A percentile compares a stretch with the other conserved stretches of the same genome.
These are phyloP conservation scores for Rusavskia elegans DNA, from an alignment of 495 filamentous ascomycete species.

Conservation along the genomic window DNA sequence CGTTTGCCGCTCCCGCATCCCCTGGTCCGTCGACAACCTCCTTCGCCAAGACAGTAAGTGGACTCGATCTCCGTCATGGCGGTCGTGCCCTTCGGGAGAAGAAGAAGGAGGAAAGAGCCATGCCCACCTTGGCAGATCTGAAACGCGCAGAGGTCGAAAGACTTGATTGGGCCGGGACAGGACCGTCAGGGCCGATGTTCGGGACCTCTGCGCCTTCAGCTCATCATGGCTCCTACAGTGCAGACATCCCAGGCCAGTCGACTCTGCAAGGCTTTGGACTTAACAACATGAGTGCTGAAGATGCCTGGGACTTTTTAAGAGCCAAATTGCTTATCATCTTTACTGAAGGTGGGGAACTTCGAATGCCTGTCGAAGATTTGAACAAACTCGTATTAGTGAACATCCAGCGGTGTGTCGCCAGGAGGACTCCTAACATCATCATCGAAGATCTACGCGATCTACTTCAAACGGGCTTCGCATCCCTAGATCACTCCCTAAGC, in stretches of 20 bases:
- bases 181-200: conserved; percentile 17
- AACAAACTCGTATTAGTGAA: conserved; percentile 76
- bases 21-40: conserved; percentile 53
- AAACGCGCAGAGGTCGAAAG: conserved; percentile 25
- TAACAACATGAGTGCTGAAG: conserved; percentile 70
- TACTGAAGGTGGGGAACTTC: conserved; percentile 67
- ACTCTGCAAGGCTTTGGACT: conserved; percentile 47
- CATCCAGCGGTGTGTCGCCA: conserved; percentile 61
- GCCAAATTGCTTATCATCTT: conserved; percentile 82
- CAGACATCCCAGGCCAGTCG: conserved; percentile 13
- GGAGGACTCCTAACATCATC: conserved; percentile 47
- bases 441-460: conserved; percentile 70
- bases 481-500: conserved; percentile 66
- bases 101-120: conserved; percentile 68
- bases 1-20: conserved; percentile 48
- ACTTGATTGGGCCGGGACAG: conserved; percentile 20
- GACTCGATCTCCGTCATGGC: conserved; percentile 73
- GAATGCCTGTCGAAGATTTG: conserved; percentile 83
- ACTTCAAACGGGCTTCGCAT: conserved; percentile 64
- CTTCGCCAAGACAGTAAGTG: conserved; percentile 62
- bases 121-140: conserved; percentile 9
- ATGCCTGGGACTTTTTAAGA: conserved; percentile 92
- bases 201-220: background rate
- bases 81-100: conserved; percentile 75
- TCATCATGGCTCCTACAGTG: background rate